Conservation (phyloP, 441 rosid species). For the Manihot esculenta region DNA sequence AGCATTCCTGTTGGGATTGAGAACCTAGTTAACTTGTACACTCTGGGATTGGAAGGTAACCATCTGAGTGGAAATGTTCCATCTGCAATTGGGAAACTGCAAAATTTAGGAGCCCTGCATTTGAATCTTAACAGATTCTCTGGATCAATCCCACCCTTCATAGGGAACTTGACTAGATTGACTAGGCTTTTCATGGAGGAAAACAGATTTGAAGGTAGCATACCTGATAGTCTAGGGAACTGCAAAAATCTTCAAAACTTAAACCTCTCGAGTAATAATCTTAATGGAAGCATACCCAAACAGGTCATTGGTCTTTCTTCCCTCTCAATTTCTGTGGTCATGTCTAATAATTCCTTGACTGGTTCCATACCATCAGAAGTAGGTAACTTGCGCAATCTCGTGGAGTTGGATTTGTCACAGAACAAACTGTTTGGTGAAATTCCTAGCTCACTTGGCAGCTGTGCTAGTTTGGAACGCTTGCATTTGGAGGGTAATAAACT, state of each 20-base stretch:
- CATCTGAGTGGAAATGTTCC: slow-evolving; percentile 33
- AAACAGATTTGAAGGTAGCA: slow-evolving; percentile 42
- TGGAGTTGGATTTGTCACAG: slow-evolving; percentile 35
- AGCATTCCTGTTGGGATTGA: slow-evolving; percentile 35
- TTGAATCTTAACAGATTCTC: slow-evolving; percentile 35
- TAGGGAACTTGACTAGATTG: slow-evolving; percentile 45
- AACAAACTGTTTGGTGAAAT: slow-evolving; percentile 42
- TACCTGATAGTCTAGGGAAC: slow-evolving; percentile 44
- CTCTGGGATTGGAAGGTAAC: slow-evolving; percentile 34
- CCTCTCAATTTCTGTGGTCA: slow-evolving; percentile 32
- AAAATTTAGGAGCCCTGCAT: slow-evolving; percentile 33
- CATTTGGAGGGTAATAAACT: slow-evolving; percentile 33
- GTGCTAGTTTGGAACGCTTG: slow-evolving; percentile 34
- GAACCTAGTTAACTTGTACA: slow-evolving; percentile 30
- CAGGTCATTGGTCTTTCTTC: slow-evolving; percentile 35
- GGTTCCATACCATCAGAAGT: slow-evolving; percentile 37
- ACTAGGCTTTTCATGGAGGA: slow-evolving; percentile 33
- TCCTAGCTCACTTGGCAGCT: slow-evolving; percentile 34
- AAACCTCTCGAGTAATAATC: slow-evolving; percentile 32
- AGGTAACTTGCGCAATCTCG: slow-evolving; percentile 28
- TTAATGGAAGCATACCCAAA: slow-evolving; percentile 26
- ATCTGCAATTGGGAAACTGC: slow-evolving; percentile 31
- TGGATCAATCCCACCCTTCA: slow-evolving; percentile 35
- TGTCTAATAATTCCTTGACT: slow-evolving; percentile 38
- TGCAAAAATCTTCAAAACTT: slow-evolving; percentile 29